Evolutionary conservation across 2,329 filamentous ascomycete genomes (phyloP), one percentile per base, ranked within the genome.

Genomic region (Colletotrichum sp.): DNA sequence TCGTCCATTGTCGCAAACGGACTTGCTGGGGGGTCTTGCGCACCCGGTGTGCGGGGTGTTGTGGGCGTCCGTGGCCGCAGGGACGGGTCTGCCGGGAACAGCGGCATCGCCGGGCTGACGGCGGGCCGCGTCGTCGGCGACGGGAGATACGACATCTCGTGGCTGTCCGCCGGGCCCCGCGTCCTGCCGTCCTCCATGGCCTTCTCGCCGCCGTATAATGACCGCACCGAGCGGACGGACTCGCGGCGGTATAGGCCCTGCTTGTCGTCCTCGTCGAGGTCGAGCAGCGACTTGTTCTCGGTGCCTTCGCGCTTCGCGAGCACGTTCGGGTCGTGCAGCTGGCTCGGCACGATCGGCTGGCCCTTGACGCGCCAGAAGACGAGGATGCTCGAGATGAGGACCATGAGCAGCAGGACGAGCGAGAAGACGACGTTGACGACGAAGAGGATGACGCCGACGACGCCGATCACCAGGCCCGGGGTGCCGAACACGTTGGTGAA

Each of bases 371-470:
- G 95, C 83, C 96, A 92, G 81, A 98, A 92, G 65, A 95, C 94
- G 79, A 96, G 81, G 18, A 83, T 80, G 22, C 86, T 87, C 15
- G 95, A 85, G 90, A 89, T 82, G 75, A 90, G 86, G 69, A 98
- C 92, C 87, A 98, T 93, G 81, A 98, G 88, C 77, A 98, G 89
- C 44, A 98, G 90, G 59, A 98, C 92, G 63, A 97, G 87, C 2
- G 96, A 93, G 83, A 98, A 97, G 70, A 92, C 92, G n/a, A 95
- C 95, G 84, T 98, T 98, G 83, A 95, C 88, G 77, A 98, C 88
- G 87, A 98, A 98, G 85, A 98, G 94, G 67, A 98, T 89, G 63
- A 98, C 94, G 80, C 96, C 96, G 86, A 98, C 94, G 64, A 97
- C 93, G 85, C 96, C 96, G 39, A 94, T 94, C 73, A 98, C 96